Evolutionary conservation across 2,329 filamentous ascomycete genomes (phyloP).

Genomic region (Aureobasidium sp.): DNA sequence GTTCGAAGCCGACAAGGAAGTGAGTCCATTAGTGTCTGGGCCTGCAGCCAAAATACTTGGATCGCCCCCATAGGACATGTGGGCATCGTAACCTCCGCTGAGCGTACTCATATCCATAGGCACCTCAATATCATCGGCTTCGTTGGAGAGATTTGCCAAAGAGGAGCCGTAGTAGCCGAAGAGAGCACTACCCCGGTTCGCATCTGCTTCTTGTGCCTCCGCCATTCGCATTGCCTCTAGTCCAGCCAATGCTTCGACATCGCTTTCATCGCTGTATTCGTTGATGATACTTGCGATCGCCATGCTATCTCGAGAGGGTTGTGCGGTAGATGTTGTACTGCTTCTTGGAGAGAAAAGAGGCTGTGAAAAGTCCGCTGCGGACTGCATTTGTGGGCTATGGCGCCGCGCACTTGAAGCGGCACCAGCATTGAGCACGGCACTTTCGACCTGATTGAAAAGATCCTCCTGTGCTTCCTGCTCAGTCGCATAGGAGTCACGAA

Average conservation of each 20-base stretch:
- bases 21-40: slow-evolving; percentile 27
- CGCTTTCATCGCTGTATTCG: slow-evolving; percentile 65
- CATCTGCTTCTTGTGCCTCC: slow-evolving; percentile 63
- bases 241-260: slow-evolving; percentile 79
- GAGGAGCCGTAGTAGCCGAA: slow-evolving; percentile 25
- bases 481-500: slow-evolving; percentile 20
- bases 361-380: slow-evolving; percentile 23
- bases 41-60: slow-evolving; percentile 35
- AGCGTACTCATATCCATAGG: slow-evolving; percentile 67
- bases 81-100: slow-evolving; percentile 62
- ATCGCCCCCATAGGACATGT: slow-evolving; percentile 54
- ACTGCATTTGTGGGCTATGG: slow-evolving; percentile 28
- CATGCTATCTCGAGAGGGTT: slow-evolving; percentile 26
- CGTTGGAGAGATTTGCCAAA: slow-evolving; percentile 34
- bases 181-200: slow-evolving; percentile 42
- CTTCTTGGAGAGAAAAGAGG: slow-evolving; percentile 24
- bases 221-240: slow-evolving; percentile 77
- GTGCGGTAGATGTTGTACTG: slow-evolving; percentile 38
- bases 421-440: slow-evolving; percentile 39
- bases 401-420: slow-evolving; percentile 16
- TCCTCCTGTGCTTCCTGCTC: slow-evolving; percentile 45
- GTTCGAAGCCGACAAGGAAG: slow-evolving; percentile 35
- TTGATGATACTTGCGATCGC: slow-evolving; percentile 4
- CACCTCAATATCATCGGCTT: slow-evolving; percentile 60
- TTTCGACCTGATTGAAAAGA: slow-evolving; percentile 51